Evolutionary conservation across 371 early-diverging fungal species (phyloP).

Genomic region (Mucor irregularis): DNA sequence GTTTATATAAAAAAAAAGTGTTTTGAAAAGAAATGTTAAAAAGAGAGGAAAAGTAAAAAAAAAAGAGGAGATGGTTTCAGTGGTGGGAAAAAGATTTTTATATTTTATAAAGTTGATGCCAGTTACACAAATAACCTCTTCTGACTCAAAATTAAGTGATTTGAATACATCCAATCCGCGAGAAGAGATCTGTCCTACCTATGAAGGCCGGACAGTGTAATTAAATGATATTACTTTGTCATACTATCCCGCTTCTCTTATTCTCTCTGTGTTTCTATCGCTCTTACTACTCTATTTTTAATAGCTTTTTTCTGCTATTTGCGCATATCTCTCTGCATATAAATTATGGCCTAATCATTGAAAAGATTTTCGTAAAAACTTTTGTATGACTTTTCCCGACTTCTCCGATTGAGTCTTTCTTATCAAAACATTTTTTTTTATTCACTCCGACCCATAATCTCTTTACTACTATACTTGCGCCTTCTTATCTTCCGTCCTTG

Average conservation of each 20-base stretch:
- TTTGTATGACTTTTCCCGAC: conserved; percentile 16
- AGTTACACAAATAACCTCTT: conserved; percentile 26
- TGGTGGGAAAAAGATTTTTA: conserved; percentile 27
- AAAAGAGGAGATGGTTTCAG: not conserved
- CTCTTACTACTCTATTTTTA: too few relatives aligned
- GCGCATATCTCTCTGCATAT: too few relatives aligned
- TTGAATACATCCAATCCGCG: not conserved
- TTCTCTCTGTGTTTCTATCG: too few relatives aligned
- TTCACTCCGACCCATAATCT: not conserved
- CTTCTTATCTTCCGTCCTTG: too few relatives aligned
- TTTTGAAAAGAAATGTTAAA: not conserved
- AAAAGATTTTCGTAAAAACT: too few relatives aligned
- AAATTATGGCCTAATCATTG: too few relatives aligned
- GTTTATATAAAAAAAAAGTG: not conserved
- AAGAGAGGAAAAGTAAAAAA: conserved; percentile 5
- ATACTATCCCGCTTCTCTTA: too few relatives aligned
- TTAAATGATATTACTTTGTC: conserved; percentile 1
- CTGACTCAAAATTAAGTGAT: conserved; percentile 14
- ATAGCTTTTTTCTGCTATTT: too few relatives aligned
- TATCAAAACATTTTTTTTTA: too few relatives aligned
- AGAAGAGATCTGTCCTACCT: too few relatives aligned
- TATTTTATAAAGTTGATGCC: not conserved
- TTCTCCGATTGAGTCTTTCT: conserved; percentile 13
- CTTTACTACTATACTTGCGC: too few relatives aligned
- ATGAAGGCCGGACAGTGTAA: too few relatives aligned